Evolutionary conservation across 1,284 basidiomycete genomes (phyloP), one percentile per base, ranked within the genome.

Genomic region (Ceraceosorus bombacis): DNA sequence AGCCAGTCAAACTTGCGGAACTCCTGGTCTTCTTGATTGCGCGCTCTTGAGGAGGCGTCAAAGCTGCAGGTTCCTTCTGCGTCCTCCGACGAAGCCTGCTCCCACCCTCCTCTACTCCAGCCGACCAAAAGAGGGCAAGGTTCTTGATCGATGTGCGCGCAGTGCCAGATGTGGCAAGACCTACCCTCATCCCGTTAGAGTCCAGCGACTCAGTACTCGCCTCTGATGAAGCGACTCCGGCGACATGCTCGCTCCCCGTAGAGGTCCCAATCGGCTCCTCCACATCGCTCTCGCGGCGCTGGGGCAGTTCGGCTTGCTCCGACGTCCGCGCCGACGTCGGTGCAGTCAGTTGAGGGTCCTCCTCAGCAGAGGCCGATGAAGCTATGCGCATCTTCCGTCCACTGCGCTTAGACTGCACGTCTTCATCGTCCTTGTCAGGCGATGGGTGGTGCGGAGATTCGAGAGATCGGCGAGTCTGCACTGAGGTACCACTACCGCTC

Each of bases 61-160:
- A 55, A 13, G 61, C 62, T 51, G 51, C 27, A 6, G 68, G 64
- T 54, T 73, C 69, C 10, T 68, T 59, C 41, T 62, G 66, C 12
- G 70, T 68, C 53, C 69, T 71, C 39, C 63, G 67, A 37, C 74
- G 65, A 6, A 67, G 71, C n/a, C 73, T 62, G 12, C 70, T 64
- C 15, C 68, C 70, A 12, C 59, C 59, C 27, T 57, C 59, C 37
- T 61, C 69, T 4, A 74, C 67, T 12, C 75, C 75, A 2, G 71
- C 75, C 5, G 70, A 71, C 75, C 75, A 77, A 55, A 73, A 73
- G 37, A 74, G 65, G 7, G 75, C 74, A 36, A 77, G 62, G 41
- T 77, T 77, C 39, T 69, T 71, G 17, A 74, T 65, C 5, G 74
- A 76, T 10, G 75, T 77, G n/a, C 75, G 68, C 55, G 68, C 70